Percentiles rank a stretch among this genome's conserved stretches.
Evolutionary conservation across 1,139 yeast species (phyloP).

Genomic region (Protomyces inouyei): DNA sequence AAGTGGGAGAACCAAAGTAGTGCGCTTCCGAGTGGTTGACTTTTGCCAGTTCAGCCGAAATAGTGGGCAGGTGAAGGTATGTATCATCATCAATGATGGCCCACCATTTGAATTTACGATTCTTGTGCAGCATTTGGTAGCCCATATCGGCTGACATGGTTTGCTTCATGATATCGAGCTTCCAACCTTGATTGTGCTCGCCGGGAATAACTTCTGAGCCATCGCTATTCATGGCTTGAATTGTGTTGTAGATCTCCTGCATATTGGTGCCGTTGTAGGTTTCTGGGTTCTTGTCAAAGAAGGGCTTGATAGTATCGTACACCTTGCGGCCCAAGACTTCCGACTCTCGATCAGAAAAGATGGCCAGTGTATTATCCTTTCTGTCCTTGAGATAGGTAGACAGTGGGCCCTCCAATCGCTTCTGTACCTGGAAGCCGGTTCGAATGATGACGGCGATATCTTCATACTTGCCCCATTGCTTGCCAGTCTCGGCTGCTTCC

Average conservation of each 20-base stretch:
- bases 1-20: conserved; percentile 28
- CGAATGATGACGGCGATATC: conserved; percentile 20
- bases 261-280: conserved; percentile 1
- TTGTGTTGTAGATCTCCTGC: background rate
- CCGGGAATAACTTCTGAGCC: background rate
- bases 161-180: conserved; percentile 14
- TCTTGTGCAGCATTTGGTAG: conserved; percentile 8
- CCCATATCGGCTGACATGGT: conserved; percentile 16
- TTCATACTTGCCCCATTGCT: background rate
- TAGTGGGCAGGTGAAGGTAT: conserved; percentile 37
- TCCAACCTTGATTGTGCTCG: conserved; percentile 12
- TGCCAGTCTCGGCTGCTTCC: background rate
- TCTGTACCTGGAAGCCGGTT: conserved; percentile 10
- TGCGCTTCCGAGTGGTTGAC: conserved; percentile 36
- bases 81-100: conserved; percentile 43
- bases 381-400: conserved; percentile 2
- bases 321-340: conserved; percentile 1
- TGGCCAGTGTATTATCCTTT: background rate
- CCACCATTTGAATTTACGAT: conserved; percentile 38
- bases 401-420: conserved; percentile 8
- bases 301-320: conserved; percentile 4
- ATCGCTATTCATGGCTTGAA: background rate
- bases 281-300: conserved; percentile 13
- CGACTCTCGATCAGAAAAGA: conserved; percentile 7
- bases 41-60: conserved; percentile 35